These are phyloP conservation scores for Ottelia alismoides DNA, from an alignment of 106 monocot genomes.

Conservation along the genomic window DNA sequence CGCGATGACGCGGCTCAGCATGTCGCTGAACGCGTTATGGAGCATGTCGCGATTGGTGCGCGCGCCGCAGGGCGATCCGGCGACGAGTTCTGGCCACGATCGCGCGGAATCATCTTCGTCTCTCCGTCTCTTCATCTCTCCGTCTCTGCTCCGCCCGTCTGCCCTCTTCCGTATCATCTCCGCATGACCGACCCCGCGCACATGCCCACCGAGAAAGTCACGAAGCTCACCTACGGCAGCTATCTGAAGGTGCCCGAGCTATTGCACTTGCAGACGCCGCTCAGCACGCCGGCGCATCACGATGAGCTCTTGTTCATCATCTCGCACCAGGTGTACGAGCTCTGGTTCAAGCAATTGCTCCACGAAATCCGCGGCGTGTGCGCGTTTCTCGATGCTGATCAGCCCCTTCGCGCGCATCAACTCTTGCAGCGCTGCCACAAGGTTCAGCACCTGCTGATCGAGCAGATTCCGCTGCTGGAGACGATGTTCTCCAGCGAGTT, in stretches of 20 bases:
- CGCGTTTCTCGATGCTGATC: not conserved
- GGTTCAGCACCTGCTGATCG: not conserved
- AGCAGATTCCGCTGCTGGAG: not conserved
- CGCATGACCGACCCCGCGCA: no score
- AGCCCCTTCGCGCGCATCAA: not conserved
- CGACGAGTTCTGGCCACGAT: no score
- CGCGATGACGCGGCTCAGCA: no score
- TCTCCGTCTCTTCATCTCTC: no score
- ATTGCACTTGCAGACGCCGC: not conserved
- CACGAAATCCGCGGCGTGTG: not conserved
- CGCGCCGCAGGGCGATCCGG: no score
- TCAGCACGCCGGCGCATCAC: not conserved
- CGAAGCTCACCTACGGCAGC: not conserved
- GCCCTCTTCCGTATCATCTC: no score
- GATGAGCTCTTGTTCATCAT: not conserved
- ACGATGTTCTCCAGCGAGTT: not conserved
- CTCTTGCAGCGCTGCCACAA: not conserved
- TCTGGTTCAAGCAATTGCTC: not conserved
- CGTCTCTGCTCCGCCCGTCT: no score
- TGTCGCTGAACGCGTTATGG: no score
- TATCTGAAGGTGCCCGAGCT: not conserved
- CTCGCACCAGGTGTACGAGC: not conserved
- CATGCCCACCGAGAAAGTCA: no score
- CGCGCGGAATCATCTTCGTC: no score
- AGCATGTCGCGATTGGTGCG: no score